A percentile compares a stretch with the other conserved stretches of the same genome.
Conservation (phyloP, 75 land plant species). For the Pseudotsuga menziesii region DNA sequence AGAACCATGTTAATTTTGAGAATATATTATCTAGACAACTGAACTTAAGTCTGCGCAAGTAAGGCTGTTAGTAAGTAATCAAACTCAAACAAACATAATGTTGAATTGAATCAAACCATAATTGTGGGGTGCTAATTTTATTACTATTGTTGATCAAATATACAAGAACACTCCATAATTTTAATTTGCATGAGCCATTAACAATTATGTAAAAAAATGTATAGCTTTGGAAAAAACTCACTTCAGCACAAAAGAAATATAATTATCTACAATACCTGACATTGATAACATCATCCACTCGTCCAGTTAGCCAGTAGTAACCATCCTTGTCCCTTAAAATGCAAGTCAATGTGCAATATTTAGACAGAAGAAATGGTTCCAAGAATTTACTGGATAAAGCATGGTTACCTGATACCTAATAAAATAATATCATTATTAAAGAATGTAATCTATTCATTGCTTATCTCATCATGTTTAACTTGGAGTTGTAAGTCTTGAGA, state of each 20-base stretch:
- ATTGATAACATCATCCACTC: conserved; percentile 99
- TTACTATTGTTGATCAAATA: too few relatives aligned
- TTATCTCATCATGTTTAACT: background rate
- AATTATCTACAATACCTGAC: conserved; percentile 68
- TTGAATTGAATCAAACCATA: too few relatives aligned
- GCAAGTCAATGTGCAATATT: background rate
- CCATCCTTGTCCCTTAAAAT: conserved; percentile 89
- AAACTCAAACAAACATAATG: too few relatives aligned
- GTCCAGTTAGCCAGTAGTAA: conserved; percentile 96
- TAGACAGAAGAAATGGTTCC: conserved; percentile 7
- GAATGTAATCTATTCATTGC: background rate
- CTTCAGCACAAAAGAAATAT: background rate
- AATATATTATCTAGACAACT: too few relatives aligned
- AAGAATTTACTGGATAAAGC: background rate
- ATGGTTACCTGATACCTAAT: background rate
- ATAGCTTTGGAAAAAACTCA: background rate
- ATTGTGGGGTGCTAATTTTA: too few relatives aligned
- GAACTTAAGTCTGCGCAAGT: too few relatives aligned
- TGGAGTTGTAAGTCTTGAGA: background rate
- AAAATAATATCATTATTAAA: background rate
- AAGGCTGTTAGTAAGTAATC: too few relatives aligned
- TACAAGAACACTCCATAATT: too few relatives aligned
- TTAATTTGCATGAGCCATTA: too few relatives aligned
- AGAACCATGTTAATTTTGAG: too few relatives aligned
- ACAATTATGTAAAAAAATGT: background rate